Percentiles rank a stretch among this genome's conserved stretches.
These are phyloP conservation scores for Salicornia ramosissima DNA, from an alignment of 148 eudicot genomes.

Conservation along the genomic window DNA sequence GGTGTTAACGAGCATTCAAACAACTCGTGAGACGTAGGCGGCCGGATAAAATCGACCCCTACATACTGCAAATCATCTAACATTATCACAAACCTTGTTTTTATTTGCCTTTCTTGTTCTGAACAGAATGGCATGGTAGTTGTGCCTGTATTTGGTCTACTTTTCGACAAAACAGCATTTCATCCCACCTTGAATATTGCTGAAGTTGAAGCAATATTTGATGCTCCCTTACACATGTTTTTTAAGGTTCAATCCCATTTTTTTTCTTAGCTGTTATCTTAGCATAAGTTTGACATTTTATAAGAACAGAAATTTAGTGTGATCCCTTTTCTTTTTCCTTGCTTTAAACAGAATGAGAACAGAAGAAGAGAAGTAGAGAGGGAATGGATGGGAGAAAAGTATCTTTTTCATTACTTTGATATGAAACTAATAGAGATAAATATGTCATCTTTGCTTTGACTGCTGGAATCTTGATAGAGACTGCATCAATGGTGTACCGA, in stretches of 20 bases:
- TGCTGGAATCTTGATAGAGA: slow-evolving; percentile 68
- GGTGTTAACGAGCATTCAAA: too few relatives aligned
- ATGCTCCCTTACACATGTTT: slow-evolving; percentile 78
- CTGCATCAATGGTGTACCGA: slow-evolving; percentile 67
- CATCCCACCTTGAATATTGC: slow-evolving; percentile 48
- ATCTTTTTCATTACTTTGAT: slow-evolving; percentile 70
- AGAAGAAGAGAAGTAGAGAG: slow-evolving; percentile 60
- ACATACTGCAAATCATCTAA: background rate
- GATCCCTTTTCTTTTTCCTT: background rate
- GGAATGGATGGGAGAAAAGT: slow-evolving; percentile 69
- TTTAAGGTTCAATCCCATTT: slow-evolving; percentile 41
- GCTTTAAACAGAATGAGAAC: slow-evolving; percentile 49
- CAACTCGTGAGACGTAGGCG: too few relatives aligned
- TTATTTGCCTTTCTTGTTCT: background rate
- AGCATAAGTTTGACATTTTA: background rate
- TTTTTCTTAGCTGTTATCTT: background rate
- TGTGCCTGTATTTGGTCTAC: slow-evolving; percentile 68
- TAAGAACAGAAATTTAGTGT: too few relatives aligned
- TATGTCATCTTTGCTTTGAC: slow-evolving; percentile 70
- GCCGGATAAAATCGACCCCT: too few relatives aligned
- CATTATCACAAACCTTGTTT: background rate
- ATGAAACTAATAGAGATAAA: slow-evolving; percentile 28
- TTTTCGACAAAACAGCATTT: slow-evolving; percentile 50
- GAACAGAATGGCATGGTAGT: slow-evolving; percentile 43
- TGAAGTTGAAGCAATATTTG: slow-evolving; percentile 71